These are phyloP conservation scores for Ambrosiella cleistominuta DNA, from an alignment of 2,329 filamentous ascomycete species.

Conservation along the genomic window DNA sequence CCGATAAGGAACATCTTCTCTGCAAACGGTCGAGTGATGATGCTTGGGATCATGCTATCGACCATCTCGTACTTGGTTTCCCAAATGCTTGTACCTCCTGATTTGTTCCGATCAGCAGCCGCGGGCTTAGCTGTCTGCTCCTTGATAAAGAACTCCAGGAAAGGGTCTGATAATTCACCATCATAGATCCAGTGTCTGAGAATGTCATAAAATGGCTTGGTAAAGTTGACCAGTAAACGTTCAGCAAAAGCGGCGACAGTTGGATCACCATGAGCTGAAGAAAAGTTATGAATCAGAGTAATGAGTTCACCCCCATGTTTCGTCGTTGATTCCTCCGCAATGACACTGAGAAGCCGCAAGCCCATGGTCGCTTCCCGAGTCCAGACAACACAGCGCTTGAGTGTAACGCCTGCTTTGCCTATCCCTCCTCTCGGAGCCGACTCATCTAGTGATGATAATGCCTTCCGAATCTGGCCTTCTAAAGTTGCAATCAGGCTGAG, in stretches of 20 bases:
- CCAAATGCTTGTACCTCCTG: conserved; percentile 76
- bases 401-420: conserved; percentile 73
- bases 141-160: conserved; percentile 83
- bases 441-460: conserved; percentile 57
- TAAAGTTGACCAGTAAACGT: conserved; percentile 69
- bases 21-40: conserved; percentile 83
- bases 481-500: conserved; percentile 78
- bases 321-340: conserved; percentile 76
- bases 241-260: conserved; percentile 90
- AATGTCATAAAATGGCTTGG: conserved; percentile 91
- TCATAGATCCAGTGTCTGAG: conserved; percentile 95
- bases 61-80: conserved; percentile 48
- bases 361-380: conserved; percentile 95
- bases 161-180: conserved; percentile 91
- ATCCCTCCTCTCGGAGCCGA: conserved; percentile 50
- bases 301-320: conserved; percentile 80
- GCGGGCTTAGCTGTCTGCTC: conserved; percentile 37
- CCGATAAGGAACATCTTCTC: conserved; percentile 95
- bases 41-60: conserved; percentile 52
- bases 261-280: conserved; percentile 83
- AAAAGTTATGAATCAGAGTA: conserved; percentile 82
- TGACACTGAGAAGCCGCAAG: conserved; percentile 76
- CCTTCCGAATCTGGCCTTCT: conserved; percentile 77
- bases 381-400: conserved; percentile 94
- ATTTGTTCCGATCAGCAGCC: conserved; percentile 25